Evolutionary conservation across 2,329 filamentous ascomycete genomes (phyloP), one percentile per base, ranked within the genome.

Genomic region (Diaporthe eres): DNA sequence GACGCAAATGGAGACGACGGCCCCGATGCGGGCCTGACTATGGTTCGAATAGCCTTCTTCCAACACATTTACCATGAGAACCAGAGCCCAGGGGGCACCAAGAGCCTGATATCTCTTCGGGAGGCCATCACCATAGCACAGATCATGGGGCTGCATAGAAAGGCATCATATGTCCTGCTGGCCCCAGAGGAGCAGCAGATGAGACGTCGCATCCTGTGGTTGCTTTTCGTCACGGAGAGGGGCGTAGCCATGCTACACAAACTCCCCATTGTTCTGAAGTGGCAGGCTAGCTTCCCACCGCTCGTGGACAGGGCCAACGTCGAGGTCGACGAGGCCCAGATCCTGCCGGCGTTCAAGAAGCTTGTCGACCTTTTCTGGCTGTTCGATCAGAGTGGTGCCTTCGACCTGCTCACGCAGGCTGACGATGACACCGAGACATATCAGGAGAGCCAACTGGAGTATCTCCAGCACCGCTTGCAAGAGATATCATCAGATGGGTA

Each of bases 31-130:
- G 84, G 82, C 22, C 80, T 89, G 28, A 84, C 87, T 67, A 82
- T 81, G 47, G 77, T 90, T 4, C 83, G 87, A 6, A 86, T 85
- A 2, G 86, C 87, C 0, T 90, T 89, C 77, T 90, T 89, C 65
- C 80, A 89, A 25, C 88, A 89, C 77, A 85, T 88, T 15, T 89
- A 88, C 71, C 85, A 89, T 77, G 88, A 89, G 78, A 89, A 89
- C 72, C 83, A 85, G 74, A 78, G 82, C 13, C 82, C 86, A 0
- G 88, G 88, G 4, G 86, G 87, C 0, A 83, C 82, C 2, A 85
- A 86, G 70, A 88, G 87, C 2, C 80, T 89, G 9, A 78, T 89
- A 12, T 87, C 87, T 77, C 78, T 90, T 9, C 83, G 88, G 8
- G 88, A 89, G 76, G 86, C 87, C 8, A 87, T 90, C n/a, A 88